These are phyloP conservation scores for Phialophora macrospora DNA, from an alignment of 2,329 filamentous ascomycete species.

Conservation along the genomic window DNA sequence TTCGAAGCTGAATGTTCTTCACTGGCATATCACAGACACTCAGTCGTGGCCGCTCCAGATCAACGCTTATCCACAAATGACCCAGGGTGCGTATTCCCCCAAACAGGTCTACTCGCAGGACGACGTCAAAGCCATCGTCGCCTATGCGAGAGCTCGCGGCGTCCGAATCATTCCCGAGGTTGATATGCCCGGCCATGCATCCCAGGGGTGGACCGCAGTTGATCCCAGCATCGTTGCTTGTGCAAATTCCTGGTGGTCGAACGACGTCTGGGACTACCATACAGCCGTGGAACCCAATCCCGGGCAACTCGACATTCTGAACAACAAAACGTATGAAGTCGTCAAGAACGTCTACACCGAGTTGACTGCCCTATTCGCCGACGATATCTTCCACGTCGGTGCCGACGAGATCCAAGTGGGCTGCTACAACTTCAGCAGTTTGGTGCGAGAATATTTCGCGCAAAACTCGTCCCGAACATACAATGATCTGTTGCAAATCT, in stretches of 20 bases:
- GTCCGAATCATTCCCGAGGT: constrained; percentile 66
- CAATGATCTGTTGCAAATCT: constrained; percentile 60
- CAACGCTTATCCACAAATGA: constrained; percentile 57
- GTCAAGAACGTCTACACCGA: constrained; percentile 61
- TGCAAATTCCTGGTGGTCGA: constrained; percentile 64
- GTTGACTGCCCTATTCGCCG: constrained; percentile 56
- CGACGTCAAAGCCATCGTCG: constrained; percentile 53
- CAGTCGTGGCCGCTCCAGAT: constrained; percentile 63
- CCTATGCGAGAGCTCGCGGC: constrained; percentile 59
- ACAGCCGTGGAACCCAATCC: constrained; percentile 63
- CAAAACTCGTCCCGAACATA: constrained; percentile 57
- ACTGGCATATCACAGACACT: constrained; percentile 62
- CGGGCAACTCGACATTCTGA: constrained; percentile 61
- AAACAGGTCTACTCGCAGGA: constrained; percentile 54
- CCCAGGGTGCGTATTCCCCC: constrained; percentile 59
- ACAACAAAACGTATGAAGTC: constrained; percentile 61
- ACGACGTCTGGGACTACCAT: constrained; percentile 60
- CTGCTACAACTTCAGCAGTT: constrained; percentile 63
- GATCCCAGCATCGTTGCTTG: constrained; percentile 63
- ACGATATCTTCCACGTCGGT: constrained; percentile 62
- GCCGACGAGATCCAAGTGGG: constrained; percentile 60
- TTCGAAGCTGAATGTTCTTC: constrained; percentile 62
- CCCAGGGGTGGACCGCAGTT: constrained; percentile 61
- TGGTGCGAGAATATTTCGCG: constrained; percentile 57
- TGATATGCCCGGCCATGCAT: constrained; percentile 65